Conservation (phyloP, 768 basidiomycete genomes). For the Solioccasus polychromus region DNA sequence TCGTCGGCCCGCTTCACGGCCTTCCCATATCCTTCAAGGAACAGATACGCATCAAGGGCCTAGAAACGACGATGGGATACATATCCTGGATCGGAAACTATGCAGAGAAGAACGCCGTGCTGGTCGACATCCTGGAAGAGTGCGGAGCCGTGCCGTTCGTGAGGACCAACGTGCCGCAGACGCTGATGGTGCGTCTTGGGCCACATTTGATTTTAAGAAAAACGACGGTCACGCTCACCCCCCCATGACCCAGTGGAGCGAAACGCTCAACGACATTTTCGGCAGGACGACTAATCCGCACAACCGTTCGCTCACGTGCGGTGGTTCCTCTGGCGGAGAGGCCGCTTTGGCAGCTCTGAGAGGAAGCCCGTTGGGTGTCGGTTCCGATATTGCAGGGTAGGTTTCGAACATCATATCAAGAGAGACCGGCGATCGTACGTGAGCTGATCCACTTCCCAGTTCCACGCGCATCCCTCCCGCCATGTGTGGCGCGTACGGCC, state of each 20-base stretch:
- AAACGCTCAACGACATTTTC: slow-evolving; percentile 77
- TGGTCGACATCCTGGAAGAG: slow-evolving; percentile 62
- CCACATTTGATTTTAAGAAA: not conserved
- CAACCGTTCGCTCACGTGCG: slow-evolving; percentile 67
- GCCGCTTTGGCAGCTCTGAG: slow-evolving; percentile 61
- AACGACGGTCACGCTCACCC: not conserved
- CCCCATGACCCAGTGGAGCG: slow-evolving; percentile 52
- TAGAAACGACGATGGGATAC: slow-evolving; percentile 75
- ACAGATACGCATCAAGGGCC: slow-evolving; percentile 63
- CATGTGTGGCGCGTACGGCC: slow-evolving; percentile 67
- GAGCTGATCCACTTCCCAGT: slow-evolving; percentile 35
- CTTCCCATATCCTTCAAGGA: slow-evolving; percentile 76
- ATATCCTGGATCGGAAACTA: slow-evolving; percentile 67
- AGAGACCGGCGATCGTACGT: not conserved
- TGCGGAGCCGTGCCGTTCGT: slow-evolving; percentile 72
- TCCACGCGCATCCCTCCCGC: slow-evolving; percentile 70
- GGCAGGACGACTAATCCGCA: slow-evolving; percentile 76
- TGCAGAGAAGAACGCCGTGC: slow-evolving; percentile 54
- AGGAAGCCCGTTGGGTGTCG: slow-evolving; percentile 57
- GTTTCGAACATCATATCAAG: too few relatives aligned
- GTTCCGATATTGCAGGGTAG: slow-evolving; percentile 82
- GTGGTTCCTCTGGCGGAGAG: slow-evolving; percentile 87
- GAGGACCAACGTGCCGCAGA: slow-evolving; percentile 73
- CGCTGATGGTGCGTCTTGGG: slow-evolving; percentile 58
- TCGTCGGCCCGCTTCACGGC: slow-evolving; percentile 72